phyloP scores from a whole-genome alignment of 2,329 filamentous ascomycete genomes.

The Aspergillus ustus region DNA sequence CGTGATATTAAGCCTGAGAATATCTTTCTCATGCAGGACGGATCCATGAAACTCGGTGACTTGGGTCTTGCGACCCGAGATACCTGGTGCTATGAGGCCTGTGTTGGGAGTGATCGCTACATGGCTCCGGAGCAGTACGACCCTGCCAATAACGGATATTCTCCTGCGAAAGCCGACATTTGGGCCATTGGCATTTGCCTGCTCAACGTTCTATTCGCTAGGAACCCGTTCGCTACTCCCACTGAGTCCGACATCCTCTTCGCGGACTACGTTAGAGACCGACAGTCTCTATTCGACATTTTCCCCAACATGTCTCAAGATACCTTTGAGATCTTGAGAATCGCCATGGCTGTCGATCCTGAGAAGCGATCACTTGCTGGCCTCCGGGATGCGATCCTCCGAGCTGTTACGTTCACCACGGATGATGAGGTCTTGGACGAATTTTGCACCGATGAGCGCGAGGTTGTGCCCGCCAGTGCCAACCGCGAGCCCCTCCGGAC shows the following conservation, averaged over 20 bases:
- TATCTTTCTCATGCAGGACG: slow-evolving; percentile 87
- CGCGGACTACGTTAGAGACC: slow-evolving; percentile 88
- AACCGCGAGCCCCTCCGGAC: slow-evolving; percentile 95
- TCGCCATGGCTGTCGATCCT: slow-evolving; percentile 91
- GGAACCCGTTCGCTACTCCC: slow-evolving; percentile 92
- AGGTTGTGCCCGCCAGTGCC: slow-evolving; percentile 75
- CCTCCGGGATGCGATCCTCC: slow-evolving; percentile 76
- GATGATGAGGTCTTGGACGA: slow-evolving; percentile 90
- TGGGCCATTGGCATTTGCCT: slow-evolving; percentile 98
- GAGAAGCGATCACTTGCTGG: slow-evolving; percentile 80
- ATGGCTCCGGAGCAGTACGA: slow-evolving; percentile 99
- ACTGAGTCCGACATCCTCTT: slow-evolving; percentile 91
- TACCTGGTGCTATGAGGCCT: slow-evolving; percentile 87
- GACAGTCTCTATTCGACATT: slow-evolving; percentile 95
- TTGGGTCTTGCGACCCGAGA: slow-evolving; percentile 92
- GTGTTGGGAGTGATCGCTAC: slow-evolving; percentile 96
- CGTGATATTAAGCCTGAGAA: slow-evolving; percentile 99
- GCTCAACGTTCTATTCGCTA: slow-evolving; percentile 93
- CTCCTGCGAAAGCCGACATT: slow-evolving; percentile 88
- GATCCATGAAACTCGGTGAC: slow-evolving; percentile 94
- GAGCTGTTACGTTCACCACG: slow-evolving; percentile 88
- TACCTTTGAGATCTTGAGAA: slow-evolving; percentile 88
- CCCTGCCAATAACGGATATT: slow-evolving; percentile 83
- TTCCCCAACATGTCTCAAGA: slow-evolving; percentile 99
- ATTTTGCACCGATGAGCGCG: slow-evolving; percentile 83